Percentiles rank a stretch among this genome's conserved stretches.
These are phyloP conservation scores for Limonomyces culmigenus DNA, from an alignment of 1,284 basidiomycete genomes.

Conservation along the genomic window DNA sequence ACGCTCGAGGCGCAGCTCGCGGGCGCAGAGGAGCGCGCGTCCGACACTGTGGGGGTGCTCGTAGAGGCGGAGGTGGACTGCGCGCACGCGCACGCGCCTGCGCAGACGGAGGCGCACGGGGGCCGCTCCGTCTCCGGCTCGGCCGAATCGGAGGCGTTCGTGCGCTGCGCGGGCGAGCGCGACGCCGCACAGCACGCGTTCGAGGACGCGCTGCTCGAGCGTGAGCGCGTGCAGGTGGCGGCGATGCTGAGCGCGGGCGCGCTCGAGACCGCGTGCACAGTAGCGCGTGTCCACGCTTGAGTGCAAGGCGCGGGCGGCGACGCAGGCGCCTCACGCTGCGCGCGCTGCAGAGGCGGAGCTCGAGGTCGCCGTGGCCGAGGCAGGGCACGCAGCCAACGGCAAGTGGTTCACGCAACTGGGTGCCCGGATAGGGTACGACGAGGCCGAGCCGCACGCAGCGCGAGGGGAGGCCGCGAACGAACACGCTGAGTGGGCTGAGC, in stretches of 20 bases:
- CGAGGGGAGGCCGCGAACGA: no score
- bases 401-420: conserved; percentile 33
- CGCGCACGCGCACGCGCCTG: conserved; percentile 32
- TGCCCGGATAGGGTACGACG: conserved; percentile 31
- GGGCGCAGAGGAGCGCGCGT: conserved; percentile 23
- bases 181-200: no score
- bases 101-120: conserved; percentile 48
- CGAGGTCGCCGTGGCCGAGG: conserved; percentile 52
- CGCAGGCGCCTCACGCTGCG: no score
- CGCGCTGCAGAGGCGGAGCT: conserved; percentile 29
- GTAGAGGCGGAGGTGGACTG: conserved; percentile 34
- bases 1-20: conserved; percentile 33
- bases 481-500: no score
- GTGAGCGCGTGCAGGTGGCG: no score
- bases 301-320: no score
- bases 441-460: no score
- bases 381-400: conserved; percentile 44
- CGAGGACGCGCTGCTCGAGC: no score
- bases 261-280: conserved; percentile 31
- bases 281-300: no score
- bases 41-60: conserved; percentile 28
- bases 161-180: no score
- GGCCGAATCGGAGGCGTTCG: no score
- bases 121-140: no score
- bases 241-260: conserved; percentile 37